Evolutionary conservation across 1,284 basidiomycete genomes (phyloP).

Genomic region (Melampsora americana): DNA sequence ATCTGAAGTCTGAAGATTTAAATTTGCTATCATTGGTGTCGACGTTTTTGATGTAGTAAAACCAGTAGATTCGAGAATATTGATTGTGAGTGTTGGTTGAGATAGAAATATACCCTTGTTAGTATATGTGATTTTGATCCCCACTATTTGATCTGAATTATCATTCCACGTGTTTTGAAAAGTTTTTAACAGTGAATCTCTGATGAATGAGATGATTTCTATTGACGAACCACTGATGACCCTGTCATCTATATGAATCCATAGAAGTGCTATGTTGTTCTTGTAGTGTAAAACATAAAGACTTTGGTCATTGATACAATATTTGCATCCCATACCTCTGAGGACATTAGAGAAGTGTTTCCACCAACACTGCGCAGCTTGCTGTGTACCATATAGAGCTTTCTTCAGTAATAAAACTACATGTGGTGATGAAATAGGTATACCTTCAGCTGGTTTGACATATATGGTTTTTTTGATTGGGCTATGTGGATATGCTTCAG

Average conservation of each 20-base stretch:
- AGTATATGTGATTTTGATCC: neutral
- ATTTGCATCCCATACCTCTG: neutral
- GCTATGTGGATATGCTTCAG: conserved; percentile 12
- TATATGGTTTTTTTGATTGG: conserved; percentile 12
- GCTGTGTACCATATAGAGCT: conserved; percentile 12
- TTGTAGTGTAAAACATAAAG: neutral
- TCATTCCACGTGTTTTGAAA: neutral
- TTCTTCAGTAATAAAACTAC: too few species aligned
- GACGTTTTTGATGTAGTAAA: neutral
- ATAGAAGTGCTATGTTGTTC: neutral
- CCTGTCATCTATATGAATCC: conserved; percentile 18
- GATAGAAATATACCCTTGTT: too few species aligned
- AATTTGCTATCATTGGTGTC: neutral
- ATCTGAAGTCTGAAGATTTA: neutral
- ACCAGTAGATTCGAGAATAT: neutral
- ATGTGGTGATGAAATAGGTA: neutral
- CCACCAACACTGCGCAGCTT: conserved; percentile 11
- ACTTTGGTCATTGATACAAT: neutral
- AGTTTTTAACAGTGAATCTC: neutral
- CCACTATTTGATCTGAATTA: neutral
- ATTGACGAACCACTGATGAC: neutral
- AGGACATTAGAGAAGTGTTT: neutral
- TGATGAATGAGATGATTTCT: neutral
- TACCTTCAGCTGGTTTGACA: neutral
- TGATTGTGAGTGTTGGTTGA: neutral